A percentile compares a stretch with the other conserved stretches of the same genome.
Conservation (phyloP, 257 asterid species). For the Solanum bukasovii region DNA sequence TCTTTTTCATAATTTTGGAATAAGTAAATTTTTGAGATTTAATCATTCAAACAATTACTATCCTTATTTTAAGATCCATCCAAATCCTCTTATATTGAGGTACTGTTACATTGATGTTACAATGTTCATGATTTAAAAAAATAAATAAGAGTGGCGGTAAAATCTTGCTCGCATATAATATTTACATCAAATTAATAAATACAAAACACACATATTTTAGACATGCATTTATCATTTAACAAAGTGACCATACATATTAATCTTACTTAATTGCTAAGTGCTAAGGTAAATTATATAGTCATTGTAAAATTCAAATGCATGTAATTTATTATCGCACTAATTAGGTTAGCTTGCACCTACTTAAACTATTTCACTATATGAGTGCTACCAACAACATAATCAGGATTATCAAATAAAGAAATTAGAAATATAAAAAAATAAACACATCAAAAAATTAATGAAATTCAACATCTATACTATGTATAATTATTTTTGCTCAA, state of each 20-base stretch:
- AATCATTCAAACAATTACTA: neutral
- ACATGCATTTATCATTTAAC: neutral
- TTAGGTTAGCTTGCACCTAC: neutral
- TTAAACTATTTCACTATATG: neutral
- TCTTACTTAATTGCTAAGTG: neutral
- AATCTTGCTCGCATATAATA: neutral
- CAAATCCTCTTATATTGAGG: neutral
- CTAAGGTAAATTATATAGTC: neutral
- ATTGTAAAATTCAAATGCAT: neutral
- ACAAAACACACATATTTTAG: neutral
- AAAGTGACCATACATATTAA: neutral
- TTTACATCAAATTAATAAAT: neutral
- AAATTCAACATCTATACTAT: neutral
- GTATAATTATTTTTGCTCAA: neutral
- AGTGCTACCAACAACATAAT: neutral
- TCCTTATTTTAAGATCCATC: neutral
- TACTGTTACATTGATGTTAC: neutral
- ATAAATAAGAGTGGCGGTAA: neutral
- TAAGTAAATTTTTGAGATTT: neutral
- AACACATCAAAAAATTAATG: neutral
- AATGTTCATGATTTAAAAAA: neutral
- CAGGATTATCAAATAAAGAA: neutral
- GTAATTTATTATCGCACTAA: neutral
- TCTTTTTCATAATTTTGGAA: neutral
- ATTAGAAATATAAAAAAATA: neutral